phyloP scores from a whole-genome alignment of 495 filamentous ascomycete species.

The Penicillium fimorum region DNA sequence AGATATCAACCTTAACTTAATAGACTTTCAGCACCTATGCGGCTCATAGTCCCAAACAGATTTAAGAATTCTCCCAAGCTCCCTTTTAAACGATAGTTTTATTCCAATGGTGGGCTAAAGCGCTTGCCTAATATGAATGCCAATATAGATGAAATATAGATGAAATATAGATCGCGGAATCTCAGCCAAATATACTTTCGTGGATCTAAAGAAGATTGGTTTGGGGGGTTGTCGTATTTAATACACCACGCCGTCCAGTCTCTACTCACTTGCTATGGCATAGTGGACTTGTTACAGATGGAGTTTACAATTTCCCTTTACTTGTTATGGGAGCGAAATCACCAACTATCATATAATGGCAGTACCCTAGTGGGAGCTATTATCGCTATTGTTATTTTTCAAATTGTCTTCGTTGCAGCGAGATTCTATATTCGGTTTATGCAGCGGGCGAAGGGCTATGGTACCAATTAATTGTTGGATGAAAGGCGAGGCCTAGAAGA shows the following conservation, averaged over 20 bases:
- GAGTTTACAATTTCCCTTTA: neutral
- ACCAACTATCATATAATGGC: constrained; percentile 12
- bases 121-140: neutral
- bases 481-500: neutral
- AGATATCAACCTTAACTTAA: neutral
- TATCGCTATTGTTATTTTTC: constrained; percentile 18
- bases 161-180: no score
- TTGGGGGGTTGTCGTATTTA: neutral
- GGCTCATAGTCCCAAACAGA: no score
- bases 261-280: neutral
- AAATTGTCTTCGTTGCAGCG: constrained; percentile 26
- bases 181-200: neutral
- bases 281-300: neutral
- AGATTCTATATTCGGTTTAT: constrained; percentile 32
- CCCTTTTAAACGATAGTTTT: neutral
- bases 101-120: neutral
- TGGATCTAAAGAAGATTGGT: no score
- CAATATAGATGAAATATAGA: neutral
- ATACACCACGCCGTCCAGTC: neutral
- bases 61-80: no score
- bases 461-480: neutral
- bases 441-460: constrained; percentile 14
- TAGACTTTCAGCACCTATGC: neutral
- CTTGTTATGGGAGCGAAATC: neutral
- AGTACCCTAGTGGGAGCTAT: constrained; percentile 16